Evolutionary conservation across 164 flowering plant species (phyloP), one percentile per base, ranked within the genome.

Genomic region (Euptelea pleiosperma): DNA sequence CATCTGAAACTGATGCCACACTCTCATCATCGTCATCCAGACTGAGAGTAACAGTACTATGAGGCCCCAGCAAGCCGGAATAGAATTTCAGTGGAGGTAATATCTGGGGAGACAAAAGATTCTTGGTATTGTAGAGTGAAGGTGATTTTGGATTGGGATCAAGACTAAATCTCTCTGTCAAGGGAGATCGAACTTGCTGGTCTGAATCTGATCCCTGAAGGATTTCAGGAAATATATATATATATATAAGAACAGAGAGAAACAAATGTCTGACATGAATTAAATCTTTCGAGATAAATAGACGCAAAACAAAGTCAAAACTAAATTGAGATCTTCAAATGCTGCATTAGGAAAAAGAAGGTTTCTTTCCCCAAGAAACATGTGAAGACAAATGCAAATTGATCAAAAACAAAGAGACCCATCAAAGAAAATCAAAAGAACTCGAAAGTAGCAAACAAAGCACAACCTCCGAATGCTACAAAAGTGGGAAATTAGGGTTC

Each of bases 71-170:
- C 26, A 81, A 61, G 4, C 84, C 81, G 22, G 89, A 75, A 60
- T 79, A 73, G 64, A 81, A 81, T 57, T 78, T 84, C 56, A 82
- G 62, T 16, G 93, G 91, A 33, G 96, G 96, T 72, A 86, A 61
- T 31, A 64, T 49, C 55, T 68, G 68, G 26, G 85, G 60, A 8
- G 83, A 70, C 40, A 55, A 37, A 34, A 61, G 63, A 65, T 43
- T 52, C 44, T 55, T 65, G 47, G 45, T 57, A 47, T 31, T 70
- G 49, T 47, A 61, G 6, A 60, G 44, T 0, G 68, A 58, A 18
- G 87, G 79, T 18, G 90, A 82, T 59, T 63, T 61, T 0, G 77
- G 77, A 46, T 71, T 43, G 10, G 68, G 35, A 30, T 69, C 75
- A 1, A 57, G 21, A 37, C 64, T 61, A 3, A 69, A 12, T 24